phyloP scores from a whole-genome alignment of 2,329 filamentous ascomycete species.

The Botrytis squamosa region DNA sequence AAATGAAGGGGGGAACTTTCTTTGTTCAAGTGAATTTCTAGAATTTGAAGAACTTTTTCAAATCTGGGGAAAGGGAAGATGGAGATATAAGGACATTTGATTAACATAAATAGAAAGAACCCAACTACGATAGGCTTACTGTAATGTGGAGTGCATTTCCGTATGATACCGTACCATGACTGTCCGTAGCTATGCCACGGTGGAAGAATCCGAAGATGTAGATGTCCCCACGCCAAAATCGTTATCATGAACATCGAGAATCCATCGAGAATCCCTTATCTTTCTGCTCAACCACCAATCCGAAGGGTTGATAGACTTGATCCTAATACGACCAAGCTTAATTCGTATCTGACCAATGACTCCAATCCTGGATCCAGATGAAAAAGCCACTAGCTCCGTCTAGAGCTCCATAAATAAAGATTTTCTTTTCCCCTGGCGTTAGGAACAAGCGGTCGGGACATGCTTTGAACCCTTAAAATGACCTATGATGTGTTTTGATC shows the following conservation, averaged over 20 bases:
- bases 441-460: neutral
- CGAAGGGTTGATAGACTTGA: neutral
- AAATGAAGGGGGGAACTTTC: constrained; percentile 14
- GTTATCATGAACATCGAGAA: constrained; percentile 2
- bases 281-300: constrained; percentile 3
- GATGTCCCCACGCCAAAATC: neutral
- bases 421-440: neutral
- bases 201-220: neutral
- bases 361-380: neutral
- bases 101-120: neutral
- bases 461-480: neutral
- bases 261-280: constrained; percentile 8
- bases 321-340: neutral
- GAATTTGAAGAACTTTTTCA: neutral
- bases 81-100: neutral
- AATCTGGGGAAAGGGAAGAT: constrained; percentile 1
- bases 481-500: constrained; percentile 20
- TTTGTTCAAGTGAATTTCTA: constrained; percentile 1
- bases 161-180: neutral
- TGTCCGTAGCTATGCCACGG: neutral
- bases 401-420: constrained; percentile 5
- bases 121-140: constrained; percentile 18
- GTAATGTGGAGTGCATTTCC: constrained; percentile 16
- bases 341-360: neutral
- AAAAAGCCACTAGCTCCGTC: neutral